Percentiles rank a stretch among this genome's conserved stretches.
Evolutionary conservation across 2,329 filamentous ascomycete genomes (phyloP).

Genomic region (Atkinsonella hypoxylon): DNA sequence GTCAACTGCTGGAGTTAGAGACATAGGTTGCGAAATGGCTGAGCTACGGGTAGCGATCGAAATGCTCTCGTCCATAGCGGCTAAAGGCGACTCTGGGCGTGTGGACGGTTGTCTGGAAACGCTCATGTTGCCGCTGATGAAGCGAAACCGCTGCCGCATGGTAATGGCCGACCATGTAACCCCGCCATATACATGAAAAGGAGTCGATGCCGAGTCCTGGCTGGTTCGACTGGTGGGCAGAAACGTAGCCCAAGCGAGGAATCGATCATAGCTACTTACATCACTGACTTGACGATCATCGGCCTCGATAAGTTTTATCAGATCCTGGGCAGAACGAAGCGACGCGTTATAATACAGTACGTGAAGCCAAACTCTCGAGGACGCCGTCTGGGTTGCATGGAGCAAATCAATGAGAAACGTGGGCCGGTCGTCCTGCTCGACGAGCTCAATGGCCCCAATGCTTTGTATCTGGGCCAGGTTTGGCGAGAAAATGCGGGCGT

Average conservation of each 20-base stretch:
- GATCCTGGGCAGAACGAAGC: slow-evolving; percentile 42
- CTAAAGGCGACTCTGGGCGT: slow-evolving; percentile 28
- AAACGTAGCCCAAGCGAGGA: slow-evolving; percentile 58
- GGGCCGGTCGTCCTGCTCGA: slow-evolving; percentile 66
- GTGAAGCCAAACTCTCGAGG: slow-evolving; percentile 38
- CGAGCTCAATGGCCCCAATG: slow-evolving; percentile 57
- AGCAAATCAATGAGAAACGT: slow-evolving; percentile 63
- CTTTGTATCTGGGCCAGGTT: slow-evolving; percentile 40
- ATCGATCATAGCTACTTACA: slow-evolving; percentile 42
- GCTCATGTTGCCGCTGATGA: slow-evolving; percentile 47
- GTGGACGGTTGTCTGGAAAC: slow-evolving; percentile 11
- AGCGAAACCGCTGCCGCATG: slow-evolving; percentile 53
- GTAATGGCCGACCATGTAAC: slow-evolving; percentile 61
- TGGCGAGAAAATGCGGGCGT: slow-evolving; percentile 33
- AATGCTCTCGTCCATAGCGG: slow-evolving; percentile 23
- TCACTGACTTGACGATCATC: slow-evolving; percentile 31
- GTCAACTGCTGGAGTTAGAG: slow-evolving; percentile 21
- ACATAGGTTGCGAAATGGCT: slow-evolving; percentile 20
- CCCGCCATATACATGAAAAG: slow-evolving; percentile 49
- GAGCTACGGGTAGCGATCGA: slow-evolving; percentile 8
- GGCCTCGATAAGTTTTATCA: slow-evolving; percentile 45
- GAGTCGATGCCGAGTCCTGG: slow-evolving; percentile 35
- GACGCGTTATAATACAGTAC: slow-evolving; percentile 59
- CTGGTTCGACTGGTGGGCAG: slow-evolving; percentile 39
- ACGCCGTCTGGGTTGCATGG: slow-evolving; percentile 40